These are phyloP conservation scores for Cystobasidium sp. DNA, from an alignment of 1,284 basidiomycete species.

Conservation along the genomic window DNA sequence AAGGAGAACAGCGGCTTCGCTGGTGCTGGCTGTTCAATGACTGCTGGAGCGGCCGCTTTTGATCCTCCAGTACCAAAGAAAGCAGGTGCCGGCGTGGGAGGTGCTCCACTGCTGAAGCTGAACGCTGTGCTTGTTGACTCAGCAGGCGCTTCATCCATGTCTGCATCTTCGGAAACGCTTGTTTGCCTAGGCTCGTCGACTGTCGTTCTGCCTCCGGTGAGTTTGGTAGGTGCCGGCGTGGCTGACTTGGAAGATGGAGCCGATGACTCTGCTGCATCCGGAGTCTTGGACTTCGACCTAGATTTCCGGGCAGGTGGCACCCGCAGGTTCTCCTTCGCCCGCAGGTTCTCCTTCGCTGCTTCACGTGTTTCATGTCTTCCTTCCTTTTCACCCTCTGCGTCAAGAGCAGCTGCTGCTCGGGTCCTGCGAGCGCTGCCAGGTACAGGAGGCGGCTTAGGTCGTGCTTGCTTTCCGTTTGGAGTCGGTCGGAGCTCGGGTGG, in stretches of 20 bases:
- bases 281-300: conserved; percentile 16
- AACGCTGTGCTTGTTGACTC: conserved; percentile 1
- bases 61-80: conserved; percentile 4
- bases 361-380: conserved; percentile 6
- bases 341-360: conserved; percentile 12
- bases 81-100: neutral
- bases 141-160: neutral
- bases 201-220: neutral
- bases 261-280: neutral
- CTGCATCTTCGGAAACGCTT: neutral
- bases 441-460: conserved; percentile 42
- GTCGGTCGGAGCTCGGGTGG: conserved; percentile 29
- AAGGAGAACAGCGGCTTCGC: neutral
- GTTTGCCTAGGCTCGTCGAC: neutral
- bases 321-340: conserved; percentile 9
- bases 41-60: neutral
- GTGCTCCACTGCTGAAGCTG: conserved; percentile 12
- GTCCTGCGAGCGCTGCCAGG: conserved; percentile 42
- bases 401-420: conserved; percentile 29
- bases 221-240: neutral
- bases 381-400: conserved; percentile 5
- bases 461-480: conserved; percentile 25
- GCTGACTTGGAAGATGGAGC: neutral
- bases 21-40: neutral
- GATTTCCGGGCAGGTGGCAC: conserved; percentile 4